Conservation (phyloP, 345 rosid genomes). For the Moricandia moricandioides region DNA sequence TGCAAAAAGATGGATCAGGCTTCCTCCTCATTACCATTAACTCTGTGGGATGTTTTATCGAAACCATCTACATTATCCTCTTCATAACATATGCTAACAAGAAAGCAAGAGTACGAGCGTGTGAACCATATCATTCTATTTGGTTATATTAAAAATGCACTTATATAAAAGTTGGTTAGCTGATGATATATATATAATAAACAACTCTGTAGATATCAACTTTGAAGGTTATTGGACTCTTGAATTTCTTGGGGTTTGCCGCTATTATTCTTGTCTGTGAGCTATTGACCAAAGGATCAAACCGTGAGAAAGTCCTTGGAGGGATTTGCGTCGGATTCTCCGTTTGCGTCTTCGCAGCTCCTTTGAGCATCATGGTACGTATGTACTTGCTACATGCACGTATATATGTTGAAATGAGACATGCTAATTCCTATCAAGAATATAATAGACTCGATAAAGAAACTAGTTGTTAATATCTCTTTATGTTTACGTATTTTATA, state of each 20-base stretch:
- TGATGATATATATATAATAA: neutral
- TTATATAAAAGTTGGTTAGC: neutral
- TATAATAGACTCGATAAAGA: neutral
- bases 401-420: neutral
- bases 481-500: slow-evolving; percentile 19
- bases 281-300: slow-evolving; percentile 42
- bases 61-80: neutral
- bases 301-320: slow-evolving; percentile 47
- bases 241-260: slow-evolving; percentile 50
- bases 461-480: slow-evolving; percentile 3
- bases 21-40: neutral
- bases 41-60: neutral
- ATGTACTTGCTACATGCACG: neutral
- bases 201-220: slow-evolving; percentile 42
- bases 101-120: neutral
- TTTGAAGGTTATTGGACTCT: slow-evolving; percentile 46
- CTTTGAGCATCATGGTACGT: slow-evolving; percentile 56
- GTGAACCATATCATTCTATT: neutral
- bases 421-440: neutral
- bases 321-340: slow-evolving; percentile 53
- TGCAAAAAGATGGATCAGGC: neutral
- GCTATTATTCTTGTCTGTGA: slow-evolving; percentile 41
- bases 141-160: neutral
- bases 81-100: neutral
- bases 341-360: slow-evolving; percentile 56